Percentiles rank a stretch among this genome's conserved stretches.
phyloP scores from a whole-genome alignment of 441 rosid species.

The Gossypium schwendimanii region DNA sequence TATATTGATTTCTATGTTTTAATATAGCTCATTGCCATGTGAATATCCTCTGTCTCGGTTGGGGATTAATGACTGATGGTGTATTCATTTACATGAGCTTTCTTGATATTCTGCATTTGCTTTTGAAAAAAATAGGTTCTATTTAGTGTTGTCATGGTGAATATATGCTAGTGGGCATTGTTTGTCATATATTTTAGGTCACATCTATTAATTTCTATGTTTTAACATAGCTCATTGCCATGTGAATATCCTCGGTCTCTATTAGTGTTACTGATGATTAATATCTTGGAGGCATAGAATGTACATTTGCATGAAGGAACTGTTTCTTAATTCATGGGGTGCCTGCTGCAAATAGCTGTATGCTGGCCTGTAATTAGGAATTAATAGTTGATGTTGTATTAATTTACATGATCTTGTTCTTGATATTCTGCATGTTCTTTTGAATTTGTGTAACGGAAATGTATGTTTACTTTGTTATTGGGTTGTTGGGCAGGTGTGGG shows the following conservation, averaged over 20 bases:
- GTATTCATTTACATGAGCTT: not conserved
- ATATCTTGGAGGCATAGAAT: not conserved
- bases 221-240: not conserved
- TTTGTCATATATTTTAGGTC: not conserved
- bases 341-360: not conserved
- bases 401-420: not conserved
- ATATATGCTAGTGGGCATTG: not conserved
- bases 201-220: not conserved
- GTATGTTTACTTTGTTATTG: constrained; percentile 11
- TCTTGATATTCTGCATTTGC: not conserved
- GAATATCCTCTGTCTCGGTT: not conserved
- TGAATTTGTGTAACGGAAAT: constrained; percentile 4
- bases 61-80: not conserved
- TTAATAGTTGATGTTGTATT: not conserved
- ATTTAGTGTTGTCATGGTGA: not conserved
- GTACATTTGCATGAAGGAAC: not conserved
- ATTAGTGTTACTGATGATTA: not conserved
- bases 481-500: constrained; percentile 66
- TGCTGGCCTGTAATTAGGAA: not conserved
- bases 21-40: not conserved
- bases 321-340: not conserved
- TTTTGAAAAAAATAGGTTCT: not conserved
- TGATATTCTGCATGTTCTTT: not conserved
- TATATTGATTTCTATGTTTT: not conserved
- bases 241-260: not conserved